Base-by-base conservation (phyloP, 257 asterid genomes). In the Mitragyna speciosa region DNA sequence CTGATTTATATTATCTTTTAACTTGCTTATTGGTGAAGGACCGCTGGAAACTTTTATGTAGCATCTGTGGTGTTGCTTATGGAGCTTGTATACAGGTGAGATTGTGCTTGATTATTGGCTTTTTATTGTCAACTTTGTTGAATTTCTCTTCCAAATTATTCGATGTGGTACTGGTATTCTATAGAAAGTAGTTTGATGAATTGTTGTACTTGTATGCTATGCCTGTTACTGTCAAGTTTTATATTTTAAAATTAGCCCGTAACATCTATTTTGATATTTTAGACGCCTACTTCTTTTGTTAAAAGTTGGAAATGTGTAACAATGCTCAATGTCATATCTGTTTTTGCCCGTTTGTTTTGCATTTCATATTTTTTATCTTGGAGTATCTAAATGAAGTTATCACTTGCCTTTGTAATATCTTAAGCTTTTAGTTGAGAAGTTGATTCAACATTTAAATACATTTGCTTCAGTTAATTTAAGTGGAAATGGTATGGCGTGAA, bases 71-170 rank as follows among this genome's bases (percentile, higher is more conserved):
- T 72, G 98, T 96, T 88, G 77, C 98, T 83, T 92, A 91, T 89
- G 98, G 99, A 80, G 99, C 99, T 51, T 94, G 99, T 79, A 96
- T 96, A 83, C 99, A 94, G 97, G 99, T 96, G 84, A 72, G 74
- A 84, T 79, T 82, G 47, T 77, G 39, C 54, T 74, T 56, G 12
- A 65, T 58, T 75, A 41, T 83, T 74, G 80, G 76, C 80, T 79
- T 39, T n/a, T 36, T 66, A 70, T 19, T 66, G 8, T 30, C 56
- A 51, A 41, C 16, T 75, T 52, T 43, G 26, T 49, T 28, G 22
- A 4, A 56, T 74, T 36, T 66, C 9, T 61, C 61, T 1, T 36
- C 10, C 16, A 11, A 73, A 51, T 2, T 54, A 2, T 70, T 52
- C 3, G 9, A 56, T 58, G 30, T 61, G 17, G 47, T 11, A 19